Evolutionary conservation across 257 asterid species (phyloP).

Genomic region (Primulina tabacum): DNA sequence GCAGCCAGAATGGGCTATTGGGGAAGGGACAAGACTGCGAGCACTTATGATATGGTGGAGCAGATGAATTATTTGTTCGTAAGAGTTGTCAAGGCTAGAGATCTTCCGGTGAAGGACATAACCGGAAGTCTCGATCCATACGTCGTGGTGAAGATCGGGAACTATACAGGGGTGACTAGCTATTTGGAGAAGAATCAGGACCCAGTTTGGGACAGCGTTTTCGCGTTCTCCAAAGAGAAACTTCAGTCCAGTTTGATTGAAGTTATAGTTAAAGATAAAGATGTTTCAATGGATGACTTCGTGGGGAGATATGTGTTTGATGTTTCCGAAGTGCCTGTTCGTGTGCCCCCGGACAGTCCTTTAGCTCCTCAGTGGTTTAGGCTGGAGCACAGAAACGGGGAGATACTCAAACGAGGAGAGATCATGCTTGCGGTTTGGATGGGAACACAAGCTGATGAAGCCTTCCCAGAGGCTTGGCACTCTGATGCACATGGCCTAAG

Average conservation of each 20-base stretch:
- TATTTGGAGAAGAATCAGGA: slow-evolving; percentile 78
- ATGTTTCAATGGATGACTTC: slow-evolving; percentile 67
- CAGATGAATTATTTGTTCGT: slow-evolving; percentile 75
- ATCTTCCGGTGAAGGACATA: slow-evolving; percentile 81
- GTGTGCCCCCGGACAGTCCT: slow-evolving; percentile 94
- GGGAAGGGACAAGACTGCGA: slow-evolving; percentile 87
- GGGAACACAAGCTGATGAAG: slow-evolving; percentile 95
- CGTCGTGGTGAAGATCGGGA: slow-evolving; percentile 84
- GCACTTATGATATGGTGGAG: slow-evolving; percentile 91
- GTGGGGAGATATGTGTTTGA: slow-evolving; percentile 74
- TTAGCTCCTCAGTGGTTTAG: slow-evolving; percentile 93
- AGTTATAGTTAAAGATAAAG: slow-evolving; percentile 73
- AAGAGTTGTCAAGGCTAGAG: slow-evolving; percentile 71
- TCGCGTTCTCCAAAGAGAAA: slow-evolving; percentile 79
- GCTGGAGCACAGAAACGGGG: slow-evolving; percentile 57
- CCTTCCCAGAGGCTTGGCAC: slow-evolving; percentile 91
- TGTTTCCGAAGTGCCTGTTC: slow-evolving; percentile 59
- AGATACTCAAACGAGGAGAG: slow-evolving; percentile 54
- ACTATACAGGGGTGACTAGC: slow-evolving; percentile 72
- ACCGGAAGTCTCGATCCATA: slow-evolving; percentile 93
- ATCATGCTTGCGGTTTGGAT: slow-evolving; percentile 95
- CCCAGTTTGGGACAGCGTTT: slow-evolving; percentile 72
- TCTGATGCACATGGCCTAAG: slow-evolving; percentile 71
- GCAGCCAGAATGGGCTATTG: slow-evolving; percentile 88
- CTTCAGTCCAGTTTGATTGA: slow-evolving; percentile 72